phyloP scores from a whole-genome alignment of 306 rosid genomes.

The Medicago lupulina region DNA sequence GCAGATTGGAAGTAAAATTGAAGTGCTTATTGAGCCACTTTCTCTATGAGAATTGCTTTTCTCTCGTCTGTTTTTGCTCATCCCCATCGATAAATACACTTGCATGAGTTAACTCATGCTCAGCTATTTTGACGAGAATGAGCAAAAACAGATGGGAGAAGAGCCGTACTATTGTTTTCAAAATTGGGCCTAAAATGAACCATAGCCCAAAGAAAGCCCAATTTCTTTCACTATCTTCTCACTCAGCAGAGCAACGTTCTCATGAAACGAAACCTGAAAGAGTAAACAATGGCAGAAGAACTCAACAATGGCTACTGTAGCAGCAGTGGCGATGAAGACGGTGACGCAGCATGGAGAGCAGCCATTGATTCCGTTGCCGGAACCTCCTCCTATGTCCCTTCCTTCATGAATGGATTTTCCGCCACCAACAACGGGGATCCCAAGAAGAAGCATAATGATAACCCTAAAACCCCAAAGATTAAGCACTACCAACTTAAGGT shows the following conservation, averaged over 20 bases:
- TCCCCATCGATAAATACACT: too few relatives aligned
- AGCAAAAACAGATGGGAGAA: too few relatives aligned
- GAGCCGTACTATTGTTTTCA: too few relatives aligned
- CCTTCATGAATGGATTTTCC: constrained; percentile 48
- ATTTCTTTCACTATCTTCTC: background rate
- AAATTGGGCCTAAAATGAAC: constrained; percentile 38
- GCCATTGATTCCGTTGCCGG: constrained; percentile 76
- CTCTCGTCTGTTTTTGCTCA: too few relatives aligned
- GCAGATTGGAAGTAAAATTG: too few relatives aligned
- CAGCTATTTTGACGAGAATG: too few relatives aligned
- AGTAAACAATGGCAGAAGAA: constrained; percentile 43
- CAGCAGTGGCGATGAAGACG: constrained; percentile 86
- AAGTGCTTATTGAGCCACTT: too few relatives aligned
- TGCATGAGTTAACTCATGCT: too few relatives aligned
- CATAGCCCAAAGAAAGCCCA: constrained; percentile 34
- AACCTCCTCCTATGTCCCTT: constrained; percentile 51
- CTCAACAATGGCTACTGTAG: constrained; percentile 48
- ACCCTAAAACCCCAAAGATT: constrained; percentile 51
- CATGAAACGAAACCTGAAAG: constrained; percentile 5
- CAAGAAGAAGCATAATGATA: constrained; percentile 16
- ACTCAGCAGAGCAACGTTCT: too few relatives aligned
- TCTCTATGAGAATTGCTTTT: too few relatives aligned
- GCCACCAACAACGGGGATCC: constrained; percentile 33
- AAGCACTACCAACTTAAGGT: constrained; percentile 95
- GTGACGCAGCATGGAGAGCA: constrained; percentile 77